Evolutionary conservation across 176 grass and related monocot species (phyloP), one percentile per base, ranked within the genome.

Genomic region (Poa annua): DNA sequence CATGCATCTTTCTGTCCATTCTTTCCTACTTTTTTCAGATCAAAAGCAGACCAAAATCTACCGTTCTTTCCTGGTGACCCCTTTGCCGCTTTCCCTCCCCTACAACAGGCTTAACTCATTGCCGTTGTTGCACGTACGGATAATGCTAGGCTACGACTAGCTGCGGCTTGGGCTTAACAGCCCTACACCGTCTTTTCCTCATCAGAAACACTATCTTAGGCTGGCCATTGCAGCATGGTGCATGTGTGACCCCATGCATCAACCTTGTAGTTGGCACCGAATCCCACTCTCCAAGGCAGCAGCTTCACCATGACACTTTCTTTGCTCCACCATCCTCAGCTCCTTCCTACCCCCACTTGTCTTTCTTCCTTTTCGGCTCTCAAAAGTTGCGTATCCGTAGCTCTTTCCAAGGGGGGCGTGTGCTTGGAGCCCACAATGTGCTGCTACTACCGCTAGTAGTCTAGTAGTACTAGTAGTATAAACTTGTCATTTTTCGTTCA

Each of bases 231-330:
- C 12, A 15, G 85, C 81, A 87, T 50, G 75, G 69, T 67, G 69
- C 21, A 72, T 72, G 69, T 81, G 69, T 74, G 88, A 85, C 81
- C 85, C 84, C 83, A 85, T 90, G 91, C 84, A 93, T 90, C 85
- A 88, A 90, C 87, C 84, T 87, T 89, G 87, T 82, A 89, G 83
- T 83, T 93, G 88, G 85, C 89, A 88, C 85, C 85, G 89, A 91
- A 93, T 88, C 82, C 60, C 88, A 93, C 85, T 88, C 75, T 80
- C 76, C 91, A 61, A 86, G 59, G 88, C 85, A 57, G 85, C 91
- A 25, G 82, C 91, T 91, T 93, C 88, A 88, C 77, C 85, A 66
- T 91, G 88, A 93, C 88, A 85, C 75, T 74, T 85, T 73, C 77
- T 68, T 83, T 81, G 69, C 44, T 49, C 24, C 24, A 6, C 47